phyloP scores from a whole-genome alignment of 768 basidiomycete species.

The Phanerochaete carnosa region DNA sequence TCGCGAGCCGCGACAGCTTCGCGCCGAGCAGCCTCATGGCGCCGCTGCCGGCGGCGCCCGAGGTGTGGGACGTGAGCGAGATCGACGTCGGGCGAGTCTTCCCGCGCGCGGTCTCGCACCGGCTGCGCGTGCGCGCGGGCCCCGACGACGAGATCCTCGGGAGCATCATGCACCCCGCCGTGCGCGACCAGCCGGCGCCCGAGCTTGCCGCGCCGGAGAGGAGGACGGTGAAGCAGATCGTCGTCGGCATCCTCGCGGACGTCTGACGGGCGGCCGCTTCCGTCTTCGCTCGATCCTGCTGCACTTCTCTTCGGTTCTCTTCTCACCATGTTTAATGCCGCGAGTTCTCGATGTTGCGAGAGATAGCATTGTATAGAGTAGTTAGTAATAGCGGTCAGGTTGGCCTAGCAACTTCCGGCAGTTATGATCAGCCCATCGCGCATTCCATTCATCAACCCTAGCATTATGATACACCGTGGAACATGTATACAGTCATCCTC shows the following conservation, averaged over 20 bases:
- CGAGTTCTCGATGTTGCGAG: neutral
- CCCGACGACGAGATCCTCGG: slow-evolving; percentile 69
- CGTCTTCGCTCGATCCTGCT: neutral
- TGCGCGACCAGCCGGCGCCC: slow-evolving; percentile 3
- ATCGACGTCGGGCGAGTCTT: slow-evolving; percentile 73
- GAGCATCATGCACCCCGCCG: slow-evolving; percentile 58
- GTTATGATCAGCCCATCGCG: neutral
- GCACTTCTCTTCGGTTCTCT: neutral
- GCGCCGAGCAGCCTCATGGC: neutral
- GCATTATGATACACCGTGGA: neutral
- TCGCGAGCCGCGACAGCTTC: neutral
- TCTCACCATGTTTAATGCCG: neutral
- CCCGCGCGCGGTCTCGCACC: slow-evolving; percentile 72
- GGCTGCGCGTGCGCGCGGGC: slow-evolving; percentile 65
- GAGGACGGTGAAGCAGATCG: slow-evolving; percentile 61
- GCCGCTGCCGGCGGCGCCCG: slow-evolving; percentile 20
- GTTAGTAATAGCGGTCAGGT: neutral
- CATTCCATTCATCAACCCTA: neutral
- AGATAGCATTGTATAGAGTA: neutral
- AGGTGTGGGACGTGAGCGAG: slow-evolving; percentile 57
- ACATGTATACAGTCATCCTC: slow-evolving; percentile 22
- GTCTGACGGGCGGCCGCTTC: slow-evolving; percentile 30
- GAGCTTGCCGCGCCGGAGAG: neutral
- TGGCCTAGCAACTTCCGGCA: neutral
- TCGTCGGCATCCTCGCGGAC: slow-evolving; percentile 54